Evolutionary conservation across 441 rosid genomes (phyloP).

Genomic region (Aleurites moluccanus): DNA sequence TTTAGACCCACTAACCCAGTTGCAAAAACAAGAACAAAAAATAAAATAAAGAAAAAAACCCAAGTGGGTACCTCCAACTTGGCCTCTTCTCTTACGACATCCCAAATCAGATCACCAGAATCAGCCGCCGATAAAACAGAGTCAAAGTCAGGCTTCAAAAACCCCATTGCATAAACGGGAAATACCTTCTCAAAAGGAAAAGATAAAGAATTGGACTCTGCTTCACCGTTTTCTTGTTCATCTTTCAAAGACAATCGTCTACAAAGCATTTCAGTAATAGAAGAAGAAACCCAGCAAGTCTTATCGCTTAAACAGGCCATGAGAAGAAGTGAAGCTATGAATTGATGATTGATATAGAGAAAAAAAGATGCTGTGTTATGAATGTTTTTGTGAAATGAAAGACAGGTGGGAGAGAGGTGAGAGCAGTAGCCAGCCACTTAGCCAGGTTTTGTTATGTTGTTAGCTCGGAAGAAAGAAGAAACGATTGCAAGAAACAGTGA

Average conservation of each 20-base stretch:
- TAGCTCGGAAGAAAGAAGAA: not conserved
- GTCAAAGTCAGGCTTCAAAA: slow-evolving; percentile 40
- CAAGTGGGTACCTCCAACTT: slow-evolving; percentile 62
- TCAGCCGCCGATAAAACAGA: slow-evolving; percentile 24
- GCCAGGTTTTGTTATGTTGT: not conserved
- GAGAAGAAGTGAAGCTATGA: not conserved
- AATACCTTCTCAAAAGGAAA: slow-evolving; percentile 63
- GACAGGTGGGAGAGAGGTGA: not conserved
- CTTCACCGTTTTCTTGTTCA: slow-evolving; percentile 22
- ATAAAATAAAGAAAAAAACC: no score
- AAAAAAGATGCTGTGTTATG: not conserved
- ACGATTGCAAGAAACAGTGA: not conserved
- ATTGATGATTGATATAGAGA: not conserved
- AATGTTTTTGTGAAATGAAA: not conserved
- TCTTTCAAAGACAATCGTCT: slow-evolving; percentile 27
- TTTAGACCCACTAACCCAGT: not conserved
- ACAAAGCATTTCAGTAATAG: slow-evolving; percentile 30
- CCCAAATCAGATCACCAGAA: slow-evolving; percentile 77
- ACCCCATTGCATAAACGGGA: slow-evolving; percentile 65
- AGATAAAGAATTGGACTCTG: slow-evolving; percentile 20
- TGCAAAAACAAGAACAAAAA: not conserved
- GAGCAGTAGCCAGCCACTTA: no score
- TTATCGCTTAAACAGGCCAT: slow-evolving; percentile 46
- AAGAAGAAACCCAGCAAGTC: slow-evolving; percentile 27
- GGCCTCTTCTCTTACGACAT: slow-evolving; percentile 69